These are phyloP conservation scores for Gautieria morchelliformis DNA, from an alignment of 768 basidiomycete genomes.

Conservation along the genomic window DNA sequence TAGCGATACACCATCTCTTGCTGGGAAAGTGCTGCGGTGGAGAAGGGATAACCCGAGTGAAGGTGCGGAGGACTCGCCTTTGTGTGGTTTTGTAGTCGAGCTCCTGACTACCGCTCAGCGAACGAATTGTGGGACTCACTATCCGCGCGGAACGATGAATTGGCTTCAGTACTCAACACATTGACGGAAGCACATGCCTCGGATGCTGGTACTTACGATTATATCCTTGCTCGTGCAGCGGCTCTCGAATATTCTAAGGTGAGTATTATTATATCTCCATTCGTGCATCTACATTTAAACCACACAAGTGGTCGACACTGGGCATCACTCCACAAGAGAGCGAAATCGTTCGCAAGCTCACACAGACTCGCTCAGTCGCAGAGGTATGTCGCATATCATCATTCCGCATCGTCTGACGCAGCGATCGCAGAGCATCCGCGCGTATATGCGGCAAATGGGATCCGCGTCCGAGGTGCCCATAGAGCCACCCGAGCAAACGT, in stretches of 20 bases:
- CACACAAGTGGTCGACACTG: neutral
- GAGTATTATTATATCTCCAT: neutral
- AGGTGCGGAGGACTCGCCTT: slow-evolving; percentile 29
- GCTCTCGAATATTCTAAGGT: neutral
- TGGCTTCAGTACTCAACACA: neutral
- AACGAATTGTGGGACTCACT: slow-evolving; percentile 56
- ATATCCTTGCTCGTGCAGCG: neutral
- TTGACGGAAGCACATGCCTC: neutral
- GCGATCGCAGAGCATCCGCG: slow-evolving; percentile 55
- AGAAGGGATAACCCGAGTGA: slow-evolving; percentile 50
- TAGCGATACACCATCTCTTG: slow-evolving; percentile 90
- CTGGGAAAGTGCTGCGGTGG: slow-evolving; percentile 88
- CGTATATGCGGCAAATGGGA: slow-evolving; percentile 81
- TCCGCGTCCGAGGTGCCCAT: slow-evolving; percentile 67
- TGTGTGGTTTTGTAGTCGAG: neutral
- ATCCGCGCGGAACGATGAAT: slow-evolving; percentile 21
- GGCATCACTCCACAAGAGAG: neutral
- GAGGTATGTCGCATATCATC: slow-evolving; percentile 29
- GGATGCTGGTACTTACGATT: neutral
- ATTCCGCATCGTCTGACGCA: neutral
- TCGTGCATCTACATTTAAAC: neutral
- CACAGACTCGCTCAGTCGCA: neutral
- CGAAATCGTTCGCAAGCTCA: neutral
- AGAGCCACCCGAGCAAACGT: slow-evolving; percentile 82
- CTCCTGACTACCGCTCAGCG: slow-evolving; percentile 29